Conservation (phyloP, 192 early-diverging fungal genomes). For the Coemansia furcata region DNA sequence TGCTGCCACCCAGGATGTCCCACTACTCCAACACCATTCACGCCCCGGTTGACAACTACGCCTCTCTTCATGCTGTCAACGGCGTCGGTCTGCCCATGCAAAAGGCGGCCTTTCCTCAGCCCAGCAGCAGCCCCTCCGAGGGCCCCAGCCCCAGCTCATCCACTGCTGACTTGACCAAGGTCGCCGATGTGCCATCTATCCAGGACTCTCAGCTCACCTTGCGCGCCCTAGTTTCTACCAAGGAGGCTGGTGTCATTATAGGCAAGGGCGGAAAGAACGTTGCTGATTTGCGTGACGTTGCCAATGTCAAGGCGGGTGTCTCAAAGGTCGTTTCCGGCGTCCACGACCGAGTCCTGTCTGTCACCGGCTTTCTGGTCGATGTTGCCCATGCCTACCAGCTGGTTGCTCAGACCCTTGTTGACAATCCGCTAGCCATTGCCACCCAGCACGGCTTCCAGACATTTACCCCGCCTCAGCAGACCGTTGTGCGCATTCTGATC, state of each 20-base stretch:
- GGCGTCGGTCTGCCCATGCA: constrained; percentile 8
- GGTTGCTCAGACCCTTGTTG: constrained; percentile 73
- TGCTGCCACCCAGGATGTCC: constrained; percentile 20
- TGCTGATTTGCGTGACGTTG: constrained; percentile 77
- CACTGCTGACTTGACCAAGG: constrained; percentile 21
- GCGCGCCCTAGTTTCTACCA: constrained; percentile 88
- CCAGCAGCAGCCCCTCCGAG: constrained; percentile 23
- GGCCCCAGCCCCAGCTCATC: constrained; percentile 26
- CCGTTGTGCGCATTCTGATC: constrained; percentile 83
- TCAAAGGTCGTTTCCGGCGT: constrained; percentile 86
- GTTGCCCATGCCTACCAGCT: constrained; percentile 84
- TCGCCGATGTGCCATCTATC: constrained; percentile 27
- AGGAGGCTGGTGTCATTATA: constrained; percentile 92
- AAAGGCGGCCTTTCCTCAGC: constrained; percentile 36
- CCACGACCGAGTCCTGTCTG: constrained; percentile 80
- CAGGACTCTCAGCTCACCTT: constrained; percentile 68
- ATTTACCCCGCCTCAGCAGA: constrained; percentile 51
- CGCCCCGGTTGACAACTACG: constrained; percentile 11
- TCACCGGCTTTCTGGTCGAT: constrained; percentile 65
- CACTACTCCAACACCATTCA: constrained; percentile 24
- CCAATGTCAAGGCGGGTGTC: constrained; percentile 89
- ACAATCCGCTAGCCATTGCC: constrained; percentile 66
- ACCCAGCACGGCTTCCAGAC: constrained; percentile 48
- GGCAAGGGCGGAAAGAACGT: constrained; percentile 89
- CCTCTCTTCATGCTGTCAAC: constrained; percentile 5